Percentiles rank a stretch among this genome's conserved stretches.
Evolutionary conservation across 225 moss, liverwort and hornwort genomes (phyloP).

Genomic region (Polytrichum commune): DNA sequence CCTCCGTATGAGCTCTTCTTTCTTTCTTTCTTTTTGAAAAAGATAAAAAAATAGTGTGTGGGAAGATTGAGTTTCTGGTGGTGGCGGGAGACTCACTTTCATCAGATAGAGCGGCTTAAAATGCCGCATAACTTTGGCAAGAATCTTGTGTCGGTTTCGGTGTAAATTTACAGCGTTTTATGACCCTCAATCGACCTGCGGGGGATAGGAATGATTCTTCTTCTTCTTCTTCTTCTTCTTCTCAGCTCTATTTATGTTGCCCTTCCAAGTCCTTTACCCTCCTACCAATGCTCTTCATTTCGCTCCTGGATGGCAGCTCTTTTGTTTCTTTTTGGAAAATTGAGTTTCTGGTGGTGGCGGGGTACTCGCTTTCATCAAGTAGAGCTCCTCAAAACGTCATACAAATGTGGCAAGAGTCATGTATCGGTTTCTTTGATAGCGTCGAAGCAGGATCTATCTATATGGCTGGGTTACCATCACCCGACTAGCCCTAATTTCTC

Average conservation of each 20-base stretch:
- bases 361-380: background rate
- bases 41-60: too few species aligned
- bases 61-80: background rate
- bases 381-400: too few species aligned
- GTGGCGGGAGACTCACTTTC: background rate
- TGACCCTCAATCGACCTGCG: conserved; percentile 39
- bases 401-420: too few species aligned
- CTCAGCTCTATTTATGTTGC: background rate
- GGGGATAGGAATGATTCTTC: background rate
- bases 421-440: conserved; percentile 6
- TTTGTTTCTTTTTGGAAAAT: too few species aligned
- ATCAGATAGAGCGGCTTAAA: too few species aligned
- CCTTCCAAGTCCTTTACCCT: background rate
- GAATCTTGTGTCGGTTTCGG: conserved; percentile 4
- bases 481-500: too few species aligned
- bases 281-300: background rate
- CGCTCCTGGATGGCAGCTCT: too few species aligned
- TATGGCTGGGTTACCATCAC: too few species aligned
- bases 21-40: too few species aligned
- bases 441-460: too few species aligned
- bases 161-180: conserved; percentile 39
- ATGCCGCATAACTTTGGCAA: too few species aligned
- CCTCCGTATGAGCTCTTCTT: too few species aligned
- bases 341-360: background rate
- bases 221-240: background rate